Evolutionary conservation across 345 rosid genomes (phyloP), one percentile per base, ranked within the genome.

Genomic region (Syzygium oleosum): DNA sequence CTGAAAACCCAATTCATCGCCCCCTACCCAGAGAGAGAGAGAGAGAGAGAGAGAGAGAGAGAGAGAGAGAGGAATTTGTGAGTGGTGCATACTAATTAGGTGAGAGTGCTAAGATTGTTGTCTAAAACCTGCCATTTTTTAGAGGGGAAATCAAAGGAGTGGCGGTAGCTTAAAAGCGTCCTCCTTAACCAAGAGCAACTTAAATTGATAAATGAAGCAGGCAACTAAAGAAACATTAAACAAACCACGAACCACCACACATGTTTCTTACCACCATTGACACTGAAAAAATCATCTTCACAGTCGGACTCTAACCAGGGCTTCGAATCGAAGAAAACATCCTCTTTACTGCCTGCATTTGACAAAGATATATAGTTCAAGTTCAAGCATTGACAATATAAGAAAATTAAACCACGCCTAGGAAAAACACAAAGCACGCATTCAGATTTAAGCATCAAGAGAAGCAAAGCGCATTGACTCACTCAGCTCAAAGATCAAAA

Each of bases 281-380:
- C 99, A 86, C 99, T 98, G 88, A 88, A 92, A 91, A 96, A 98
- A 89, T 98, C 99, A 78, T 96, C 99, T 52, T 98, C 99, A 23
- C 97, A 94, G 85, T 97, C 99, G 1, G 99, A 96, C 41, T 96
- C 99, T 55, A 98, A 84, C 94, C 94, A 98, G 6, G 94, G 89
- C 89, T 87, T 94, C 10, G 99, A 93, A 90, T 98, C 99, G 59
- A 95, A 96, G 93, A 98, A 98, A 25, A 87, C 77, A 77, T 98
- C 99, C 61, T 95, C 96, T 93, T 91, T 98, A 88, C 96, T 95
- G 80, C 96, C 99, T 98, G 94, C 93, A 90, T 52, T 43, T 19
- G 80, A 34, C 68, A 86, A 55, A 61, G 55, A 51, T 58, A 25
- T 49, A 17, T 17, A 55, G 23, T 43, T 55, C 77, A 56, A 56